Evolutionary conservation across 306 rosid genomes (phyloP).

Genomic region (Senna tora): DNA sequence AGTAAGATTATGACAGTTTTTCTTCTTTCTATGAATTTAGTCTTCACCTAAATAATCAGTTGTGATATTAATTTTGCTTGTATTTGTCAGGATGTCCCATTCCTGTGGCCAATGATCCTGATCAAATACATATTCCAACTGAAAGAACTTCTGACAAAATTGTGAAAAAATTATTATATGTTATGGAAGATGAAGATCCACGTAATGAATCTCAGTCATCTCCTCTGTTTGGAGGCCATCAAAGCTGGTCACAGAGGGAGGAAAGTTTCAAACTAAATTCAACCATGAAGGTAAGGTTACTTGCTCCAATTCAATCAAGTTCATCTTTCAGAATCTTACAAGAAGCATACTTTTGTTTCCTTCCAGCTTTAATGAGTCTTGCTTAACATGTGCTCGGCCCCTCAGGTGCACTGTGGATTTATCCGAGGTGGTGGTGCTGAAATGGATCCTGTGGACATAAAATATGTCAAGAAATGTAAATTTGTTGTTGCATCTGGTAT

Average conservation of each 20-base stretch:
- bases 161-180: slow-evolving; percentile 60
- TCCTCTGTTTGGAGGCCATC: slow-evolving; percentile 88
- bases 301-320: slow-evolving; percentile 16
- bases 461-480: slow-evolving; percentile 82
- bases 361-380: slow-evolving; percentile 15
- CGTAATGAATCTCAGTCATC: slow-evolving; percentile 47
- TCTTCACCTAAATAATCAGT: slow-evolving; percentile 34
- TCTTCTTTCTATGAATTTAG: slow-evolving; percentile 24
- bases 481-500: slow-evolving; percentile 97
- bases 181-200: slow-evolving; percentile 55
- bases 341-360: slow-evolving; percentile 6
- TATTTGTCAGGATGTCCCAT: slow-evolving; percentile 72
- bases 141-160: slow-evolving; percentile 66
- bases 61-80: slow-evolving; percentile 38
- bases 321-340: slow-evolving; percentile 23
- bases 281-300: slow-evolving; percentile 77
- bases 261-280: slow-evolving; percentile 75
- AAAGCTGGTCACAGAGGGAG: slow-evolving; percentile 82
- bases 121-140: slow-evolving; percentile 69
- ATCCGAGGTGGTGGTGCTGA: slow-evolving; percentile 87
- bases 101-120: slow-evolving; percentile 72
- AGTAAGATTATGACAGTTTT: slow-evolving; percentile 59
- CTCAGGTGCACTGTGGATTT: slow-evolving; percentile 94
- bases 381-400: slow-evolving; percentile 29
- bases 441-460: slow-evolving; percentile 65